Conservation (phyloP, 768 basidiomycete species). For the Boletus rubroflammeus region DNA sequence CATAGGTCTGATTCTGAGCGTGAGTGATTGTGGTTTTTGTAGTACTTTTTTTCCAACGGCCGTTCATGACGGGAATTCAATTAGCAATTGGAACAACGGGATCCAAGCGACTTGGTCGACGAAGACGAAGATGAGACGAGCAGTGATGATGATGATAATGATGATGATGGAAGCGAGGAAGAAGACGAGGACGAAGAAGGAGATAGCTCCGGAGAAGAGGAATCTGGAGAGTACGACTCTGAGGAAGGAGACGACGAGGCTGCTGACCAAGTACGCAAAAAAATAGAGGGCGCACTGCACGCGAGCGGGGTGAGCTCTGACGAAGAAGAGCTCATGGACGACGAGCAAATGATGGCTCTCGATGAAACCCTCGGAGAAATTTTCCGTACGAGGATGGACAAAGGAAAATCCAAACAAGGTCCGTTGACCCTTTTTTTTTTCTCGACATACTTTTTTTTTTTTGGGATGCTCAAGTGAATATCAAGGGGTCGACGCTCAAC, state of each 20-base stretch:
- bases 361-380: conserved; percentile 89
- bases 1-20: conserved; percentile 76
- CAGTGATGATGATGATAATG: conserved; percentile 32
- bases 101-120: conserved; percentile 50
- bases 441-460: background rate
- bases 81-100: conserved; percentile 81
- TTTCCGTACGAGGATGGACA: conserved; percentile 66
- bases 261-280: conserved; percentile 53
- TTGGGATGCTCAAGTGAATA: background rate
- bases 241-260: conserved; percentile 50
- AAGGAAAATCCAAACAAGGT: conserved; percentile 67
- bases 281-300: conserved; percentile 61
- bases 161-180: conserved; percentile 34
- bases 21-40: conserved; percentile 39
- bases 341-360: conserved; percentile 97
- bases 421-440: conserved; percentile 12
- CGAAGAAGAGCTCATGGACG: conserved; percentile 82
- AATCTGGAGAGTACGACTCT: conserved; percentile 34
- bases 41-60: background rate
- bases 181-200: conserved; percentile 36
- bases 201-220: conserved; percentile 31
- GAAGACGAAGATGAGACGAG: conserved; percentile 44
- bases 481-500: conserved; percentile 63
- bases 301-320: conserved; percentile 52
- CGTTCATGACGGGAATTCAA: conserved; percentile 1